A percentile compares a stretch with the other conserved stretches of the same genome.
phyloP scores from a whole-genome alignment of 257 asterid genomes.

The Lithospermum erythrorhizon region DNA sequence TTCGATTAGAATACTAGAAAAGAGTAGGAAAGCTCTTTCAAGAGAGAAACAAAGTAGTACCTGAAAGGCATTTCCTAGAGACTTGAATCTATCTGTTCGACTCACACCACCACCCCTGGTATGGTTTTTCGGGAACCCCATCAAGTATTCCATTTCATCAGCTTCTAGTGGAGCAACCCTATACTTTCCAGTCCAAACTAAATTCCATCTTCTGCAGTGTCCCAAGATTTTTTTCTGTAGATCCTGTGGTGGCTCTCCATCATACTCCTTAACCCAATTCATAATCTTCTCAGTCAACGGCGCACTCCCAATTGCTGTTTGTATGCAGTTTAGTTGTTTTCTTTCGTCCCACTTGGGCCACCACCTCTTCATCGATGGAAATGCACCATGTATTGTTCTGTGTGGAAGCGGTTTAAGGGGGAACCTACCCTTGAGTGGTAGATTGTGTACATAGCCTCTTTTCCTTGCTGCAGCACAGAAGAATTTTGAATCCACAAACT shows the following conservation, averaged over 20 bases:
- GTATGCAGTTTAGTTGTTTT: constrained; percentile 31
- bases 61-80: constrained; percentile 86
- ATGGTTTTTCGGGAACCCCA: constrained; percentile 82
- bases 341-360: constrained; percentile 46
- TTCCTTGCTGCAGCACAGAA: constrained; percentile 36
- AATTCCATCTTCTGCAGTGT: constrained; percentile 78
- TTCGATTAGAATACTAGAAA: too few relatives aligned
- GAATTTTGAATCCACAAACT: constrained; percentile 34
- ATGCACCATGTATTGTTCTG: constrained; percentile 28
- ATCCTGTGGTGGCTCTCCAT: constrained; percentile 41
- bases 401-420: constrained; percentile 30
- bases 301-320: constrained; percentile 36
- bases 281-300: constrained; percentile 26
- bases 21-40: too few relatives aligned
- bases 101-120: constrained; percentile 95
- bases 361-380: constrained; percentile 32
- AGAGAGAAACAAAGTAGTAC: constrained; percentile 15
- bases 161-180: constrained; percentile 78
- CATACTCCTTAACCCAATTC: constrained; percentile 16
- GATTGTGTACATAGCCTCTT: constrained; percentile 40
- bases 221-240: constrained; percentile 40
- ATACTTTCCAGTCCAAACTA: constrained; percentile 82
- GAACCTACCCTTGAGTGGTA: constrained; percentile 24
- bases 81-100: constrained; percentile 69
- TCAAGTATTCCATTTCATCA: constrained; percentile 62